These are phyloP conservation scores for Microbotryum scabiosae DNA, from an alignment of 1,284 basidiomycete genomes.

Conservation along the genomic window DNA sequence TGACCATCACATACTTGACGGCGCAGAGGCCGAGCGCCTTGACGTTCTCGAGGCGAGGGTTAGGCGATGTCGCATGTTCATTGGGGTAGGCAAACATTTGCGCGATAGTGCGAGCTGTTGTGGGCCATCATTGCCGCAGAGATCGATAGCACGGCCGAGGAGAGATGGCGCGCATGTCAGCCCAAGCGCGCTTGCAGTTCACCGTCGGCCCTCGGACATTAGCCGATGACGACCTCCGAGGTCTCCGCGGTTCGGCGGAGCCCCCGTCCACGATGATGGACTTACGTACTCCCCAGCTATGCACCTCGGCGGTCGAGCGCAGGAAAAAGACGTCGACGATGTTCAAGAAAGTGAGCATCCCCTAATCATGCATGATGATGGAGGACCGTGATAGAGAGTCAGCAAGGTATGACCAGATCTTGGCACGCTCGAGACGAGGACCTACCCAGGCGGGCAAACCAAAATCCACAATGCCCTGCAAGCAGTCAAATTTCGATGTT, in stretches of 20 bases:
- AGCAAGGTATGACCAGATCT: background rate
- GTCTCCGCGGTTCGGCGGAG: too few species aligned
- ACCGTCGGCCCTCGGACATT: too few species aligned
- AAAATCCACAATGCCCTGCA: slow-evolving; percentile 4
- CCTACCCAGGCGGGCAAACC: background rate
- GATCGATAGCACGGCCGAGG: too few species aligned
- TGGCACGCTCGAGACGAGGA: too few species aligned
- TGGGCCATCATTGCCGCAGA: too few species aligned
- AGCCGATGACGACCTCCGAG: too few species aligned
- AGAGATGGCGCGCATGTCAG: too few species aligned
- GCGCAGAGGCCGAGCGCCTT: background rate
- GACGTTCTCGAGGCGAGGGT: slow-evolving; percentile 2
- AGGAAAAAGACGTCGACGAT: slow-evolving; percentile 5
- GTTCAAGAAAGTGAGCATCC: background rate
- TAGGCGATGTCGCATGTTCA: background rate
- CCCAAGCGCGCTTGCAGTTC: too few species aligned
- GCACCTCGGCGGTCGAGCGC: background rate
- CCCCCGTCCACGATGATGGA: too few species aligned
- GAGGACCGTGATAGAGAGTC: background rate
- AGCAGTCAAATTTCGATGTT: too few species aligned
- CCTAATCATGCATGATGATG: background rate
- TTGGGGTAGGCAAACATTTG: slow-evolving; percentile 5
- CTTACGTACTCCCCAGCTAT: background rate
- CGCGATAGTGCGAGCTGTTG: background rate
- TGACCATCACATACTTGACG: slow-evolving; percentile 5